These are phyloP conservation scores for Pulchroboletus neoregius DNA, from an alignment of 1,284 basidiomycete species.

Conservation along the genomic window DNA sequence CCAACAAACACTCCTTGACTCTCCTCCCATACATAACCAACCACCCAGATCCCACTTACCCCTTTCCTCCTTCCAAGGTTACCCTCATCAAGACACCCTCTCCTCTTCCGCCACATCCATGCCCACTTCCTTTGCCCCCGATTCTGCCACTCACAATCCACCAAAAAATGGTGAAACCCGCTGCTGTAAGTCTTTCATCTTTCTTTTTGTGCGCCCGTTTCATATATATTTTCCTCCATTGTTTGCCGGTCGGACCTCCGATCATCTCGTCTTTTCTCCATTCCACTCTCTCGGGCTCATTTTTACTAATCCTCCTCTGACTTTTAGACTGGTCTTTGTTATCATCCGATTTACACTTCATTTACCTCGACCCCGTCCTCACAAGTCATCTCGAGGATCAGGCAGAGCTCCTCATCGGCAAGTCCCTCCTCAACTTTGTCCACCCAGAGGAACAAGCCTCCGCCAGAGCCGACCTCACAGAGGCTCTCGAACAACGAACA, in stretches of 20 bases:
- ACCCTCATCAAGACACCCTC: constrained; percentile 30
- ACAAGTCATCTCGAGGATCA: constrained; percentile 72
- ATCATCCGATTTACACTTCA: constrained; percentile 71
- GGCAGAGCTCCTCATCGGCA: constrained; percentile 65
- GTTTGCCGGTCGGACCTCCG: constrained; percentile 25
- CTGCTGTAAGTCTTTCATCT: constrained; percentile 55
- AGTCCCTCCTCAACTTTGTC: constrained; percentile 79
- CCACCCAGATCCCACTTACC: constrained; percentile 34
- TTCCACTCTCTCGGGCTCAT: constrained; percentile 13
- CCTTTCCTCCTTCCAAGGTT: constrained; percentile 36
- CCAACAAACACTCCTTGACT: constrained; percentile 28
- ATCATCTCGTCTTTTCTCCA: constrained; percentile 28
- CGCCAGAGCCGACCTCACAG: constrained; percentile 72
- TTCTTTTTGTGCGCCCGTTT: neutral
- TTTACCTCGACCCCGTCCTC: constrained; percentile 88
- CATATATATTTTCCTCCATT: constrained; percentile 11
- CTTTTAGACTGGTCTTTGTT: constrained; percentile 67
- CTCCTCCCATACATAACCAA: constrained; percentile 33
- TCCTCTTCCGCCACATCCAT: constrained; percentile 20
- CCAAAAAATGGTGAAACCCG: constrained; percentile 67
- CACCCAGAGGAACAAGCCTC: constrained; percentile 86
- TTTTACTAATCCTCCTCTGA: constrained; percentile 14
- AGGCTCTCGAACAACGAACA: constrained; percentile 75
- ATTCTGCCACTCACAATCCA: constrained; percentile 23
- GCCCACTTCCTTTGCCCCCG: constrained; percentile 16